Conservation (phyloP, 192 early-diverging fungal genomes). For the Neocallimastix lanati region DNA sequence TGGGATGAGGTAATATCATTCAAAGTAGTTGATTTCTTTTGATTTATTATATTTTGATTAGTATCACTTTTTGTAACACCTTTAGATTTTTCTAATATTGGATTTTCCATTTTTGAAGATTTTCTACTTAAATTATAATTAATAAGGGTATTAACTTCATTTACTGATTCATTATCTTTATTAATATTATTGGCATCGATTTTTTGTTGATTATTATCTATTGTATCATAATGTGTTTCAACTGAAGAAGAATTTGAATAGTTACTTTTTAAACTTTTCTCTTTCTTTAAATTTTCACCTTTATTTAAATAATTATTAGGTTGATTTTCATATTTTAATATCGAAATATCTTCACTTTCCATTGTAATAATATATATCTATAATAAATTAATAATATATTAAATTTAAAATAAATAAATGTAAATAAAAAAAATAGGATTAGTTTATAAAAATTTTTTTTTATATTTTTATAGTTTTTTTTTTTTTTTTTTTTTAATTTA, state of each 20-base stretch:
- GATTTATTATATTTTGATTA: too few species aligned
- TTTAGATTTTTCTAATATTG: not conserved
- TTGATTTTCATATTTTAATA: not conserved
- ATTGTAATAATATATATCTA: not conserved
- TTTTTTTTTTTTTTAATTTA: too few species aligned
- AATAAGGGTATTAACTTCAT: not conserved
- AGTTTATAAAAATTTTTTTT: too few species aligned
- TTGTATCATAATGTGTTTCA: not conserved
- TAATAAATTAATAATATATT: too few species aligned
- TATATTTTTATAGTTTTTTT: too few species aligned
- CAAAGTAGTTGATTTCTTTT: too few species aligned
- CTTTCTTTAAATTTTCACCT: not conserved
- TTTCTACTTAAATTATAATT: not conserved
- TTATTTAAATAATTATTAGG: not conserved
- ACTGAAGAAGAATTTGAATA: not conserved
- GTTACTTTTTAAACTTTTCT: not conserved
- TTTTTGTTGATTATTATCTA: not conserved
- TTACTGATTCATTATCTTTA: not conserved
- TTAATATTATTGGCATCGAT: not conserved
- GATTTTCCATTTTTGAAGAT: not conserved
- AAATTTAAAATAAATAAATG: too few species aligned
- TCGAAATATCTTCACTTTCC: not conserved
- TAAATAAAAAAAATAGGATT: too few species aligned
- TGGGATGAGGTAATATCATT: too few species aligned
- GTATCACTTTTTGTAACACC: too few species aligned